phyloP scores from a whole-genome alignment of 352 stramenopile genomes.

The Globisporangium acanthophoron region DNA sequence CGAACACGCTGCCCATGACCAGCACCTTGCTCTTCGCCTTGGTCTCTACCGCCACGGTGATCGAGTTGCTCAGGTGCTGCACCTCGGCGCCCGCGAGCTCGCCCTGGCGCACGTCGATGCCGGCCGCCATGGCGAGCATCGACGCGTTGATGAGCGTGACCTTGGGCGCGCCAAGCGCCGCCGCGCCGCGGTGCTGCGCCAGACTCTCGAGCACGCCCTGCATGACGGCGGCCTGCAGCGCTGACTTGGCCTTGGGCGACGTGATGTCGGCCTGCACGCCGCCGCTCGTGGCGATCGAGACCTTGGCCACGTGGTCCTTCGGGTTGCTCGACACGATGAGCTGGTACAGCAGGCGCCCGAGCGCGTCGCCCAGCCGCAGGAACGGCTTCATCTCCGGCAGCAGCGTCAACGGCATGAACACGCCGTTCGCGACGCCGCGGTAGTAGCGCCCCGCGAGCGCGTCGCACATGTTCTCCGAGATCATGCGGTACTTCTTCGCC shows the following conservation, averaged over 20 bases:
- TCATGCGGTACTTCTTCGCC: conserved; percentile 60
- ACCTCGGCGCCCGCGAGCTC: conserved; percentile 41
- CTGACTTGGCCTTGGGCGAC: conserved; percentile 59
- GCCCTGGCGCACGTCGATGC: conserved; percentile 72
- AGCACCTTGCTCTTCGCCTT: conserved; percentile 46
- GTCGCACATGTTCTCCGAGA: conserved; percentile 77
- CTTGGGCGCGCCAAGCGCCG: conserved; percentile 7
- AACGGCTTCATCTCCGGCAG: conserved; percentile 81
- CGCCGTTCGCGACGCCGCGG: conserved; percentile 74
- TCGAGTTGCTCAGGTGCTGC: conserved; percentile 73
- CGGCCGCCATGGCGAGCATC: conserved; percentile 63
- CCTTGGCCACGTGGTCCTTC: conserved; percentile 58
- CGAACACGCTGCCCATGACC: conserved; percentile 79
- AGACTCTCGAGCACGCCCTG: conserved; percentile 72
- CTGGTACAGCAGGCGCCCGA: conserved; percentile 69
- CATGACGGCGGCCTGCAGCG: conserved; percentile 66
- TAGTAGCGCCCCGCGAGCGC: conserved; percentile 64
- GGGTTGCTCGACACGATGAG: conserved; percentile 55
- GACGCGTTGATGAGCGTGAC: conserved; percentile 64
- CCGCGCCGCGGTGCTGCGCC: conserved; percentile 19
- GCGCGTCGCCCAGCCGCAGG: conserved; percentile 57
- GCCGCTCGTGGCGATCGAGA: conserved; percentile 57
- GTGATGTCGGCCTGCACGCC: conserved; percentile 75
- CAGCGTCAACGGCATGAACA: conserved; percentile 78
- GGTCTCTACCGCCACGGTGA: conserved; percentile 69